Percentiles rank a stretch among this genome's conserved stretches.
These are phyloP conservation scores for Colletotrichum orbiculare DNA, from an alignment of 2,329 filamentous ascomycete genomes.

Conservation along the genomic window DNA sequence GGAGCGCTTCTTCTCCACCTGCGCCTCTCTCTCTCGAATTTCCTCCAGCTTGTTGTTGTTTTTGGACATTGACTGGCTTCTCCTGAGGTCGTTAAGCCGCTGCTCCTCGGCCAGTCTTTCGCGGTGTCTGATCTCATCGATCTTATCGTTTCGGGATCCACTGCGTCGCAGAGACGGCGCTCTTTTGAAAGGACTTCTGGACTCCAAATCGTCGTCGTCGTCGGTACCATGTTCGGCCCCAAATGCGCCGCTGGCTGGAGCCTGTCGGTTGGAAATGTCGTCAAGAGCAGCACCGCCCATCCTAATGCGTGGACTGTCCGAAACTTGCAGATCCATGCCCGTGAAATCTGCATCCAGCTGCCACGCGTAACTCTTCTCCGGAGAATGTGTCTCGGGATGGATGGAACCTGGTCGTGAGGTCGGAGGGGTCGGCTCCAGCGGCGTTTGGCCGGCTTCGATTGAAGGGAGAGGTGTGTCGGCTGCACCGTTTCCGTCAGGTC, in stretches of 20 bases:
- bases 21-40: constrained; percentile 55
- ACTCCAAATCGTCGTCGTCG: constrained; percentile 21
- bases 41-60: constrained; percentile 60
- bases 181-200: constrained; percentile 28
- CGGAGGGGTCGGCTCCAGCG: constrained; percentile 35
- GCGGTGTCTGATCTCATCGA: constrained; percentile 61
- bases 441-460: constrained; percentile 41
- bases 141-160: constrained; percentile 49
- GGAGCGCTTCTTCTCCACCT: constrained; percentile 39
- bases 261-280: constrained; percentile 38
- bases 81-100: constrained; percentile 13
- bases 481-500: constrained; percentile 13
- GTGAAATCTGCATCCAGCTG: constrained; percentile 69
- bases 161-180: neutral
- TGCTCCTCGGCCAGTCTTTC: constrained; percentile 49
- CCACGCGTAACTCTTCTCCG: constrained; percentile 66
- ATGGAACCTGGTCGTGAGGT: constrained; percentile 39
- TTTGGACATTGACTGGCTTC: constrained; percentile 37
- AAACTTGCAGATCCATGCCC: constrained; percentile 64
- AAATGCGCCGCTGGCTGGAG: constrained; percentile 41
- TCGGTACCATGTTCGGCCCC: neutral
- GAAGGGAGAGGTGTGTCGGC: constrained; percentile 48
- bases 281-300: constrained; percentile 50
- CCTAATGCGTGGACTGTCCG: constrained; percentile 65
- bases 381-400: constrained; percentile 46